Evolutionary conservation across 352 stramenopile genomes (phyloP).

Genomic region (Paralagenidium karlingii): DNA sequence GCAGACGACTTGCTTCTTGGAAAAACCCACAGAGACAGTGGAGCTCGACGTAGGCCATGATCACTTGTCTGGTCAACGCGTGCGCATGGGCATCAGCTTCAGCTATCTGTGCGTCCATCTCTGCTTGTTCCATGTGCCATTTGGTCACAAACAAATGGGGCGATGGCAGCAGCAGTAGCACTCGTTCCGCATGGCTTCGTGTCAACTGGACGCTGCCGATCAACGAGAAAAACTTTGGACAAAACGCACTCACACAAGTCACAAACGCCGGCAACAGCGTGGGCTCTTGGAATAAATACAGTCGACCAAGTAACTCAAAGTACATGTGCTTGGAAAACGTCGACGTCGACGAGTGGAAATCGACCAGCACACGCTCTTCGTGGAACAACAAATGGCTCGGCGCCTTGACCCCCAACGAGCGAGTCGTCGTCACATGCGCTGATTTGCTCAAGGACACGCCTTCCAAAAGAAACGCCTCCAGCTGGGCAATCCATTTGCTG

Average conservation of each 20-base stretch:
- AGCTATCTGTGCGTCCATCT: no score
- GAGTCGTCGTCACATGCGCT: not conserved
- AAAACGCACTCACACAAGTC: conserved; percentile 34
- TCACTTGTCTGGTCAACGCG: conserved; percentile 12
- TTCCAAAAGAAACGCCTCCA: conserved; percentile 55
- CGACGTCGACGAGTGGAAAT: conserved; percentile 49
- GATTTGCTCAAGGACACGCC: conserved; percentile 28
- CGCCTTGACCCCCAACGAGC: not conserved
- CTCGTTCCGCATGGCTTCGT: conserved; percentile 55
- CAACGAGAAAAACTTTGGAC: conserved; percentile 53
- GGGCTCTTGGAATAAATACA: conserved; percentile 69
- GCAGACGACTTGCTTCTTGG: conserved; percentile 36
- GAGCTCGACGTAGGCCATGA: conserved; percentile 51
- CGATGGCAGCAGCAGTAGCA: conserved; percentile 46
- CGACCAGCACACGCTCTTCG: conserved; percentile 47
- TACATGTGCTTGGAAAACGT: conserved; percentile 84
- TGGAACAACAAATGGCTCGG: conserved; percentile 77
- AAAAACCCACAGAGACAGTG: conserved; percentile 33
- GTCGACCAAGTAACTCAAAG: conserved; percentile 63
- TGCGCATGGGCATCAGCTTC: no score
- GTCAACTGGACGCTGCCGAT: conserved; percentile 18
- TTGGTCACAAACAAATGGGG: conserved; percentile 26
- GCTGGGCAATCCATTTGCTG: conserved; percentile 47
- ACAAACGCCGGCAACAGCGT: conserved; percentile 44
- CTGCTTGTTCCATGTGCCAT: no score